These are phyloP conservation scores for Eimeria tenella DNA, from an alignment of 169 alveolate genomes.

Conservation along the genomic window DNA sequence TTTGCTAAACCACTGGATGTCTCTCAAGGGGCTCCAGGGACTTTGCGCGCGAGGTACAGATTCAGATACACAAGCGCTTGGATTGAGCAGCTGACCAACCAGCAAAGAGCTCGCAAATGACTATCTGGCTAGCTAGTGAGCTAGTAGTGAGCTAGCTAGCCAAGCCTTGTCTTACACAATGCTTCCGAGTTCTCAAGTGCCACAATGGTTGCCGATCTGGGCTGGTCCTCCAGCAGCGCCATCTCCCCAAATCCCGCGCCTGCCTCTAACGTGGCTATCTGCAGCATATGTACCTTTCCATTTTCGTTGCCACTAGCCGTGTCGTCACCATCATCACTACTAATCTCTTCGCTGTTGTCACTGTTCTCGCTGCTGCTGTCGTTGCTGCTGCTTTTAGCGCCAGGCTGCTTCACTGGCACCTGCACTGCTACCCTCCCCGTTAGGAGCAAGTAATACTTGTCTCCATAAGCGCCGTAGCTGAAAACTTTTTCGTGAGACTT, in stretches of 20 bases:
- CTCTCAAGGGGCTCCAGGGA: background rate
- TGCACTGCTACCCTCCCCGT: slow-evolving; percentile 56
- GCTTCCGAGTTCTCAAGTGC: slow-evolving; percentile 35
- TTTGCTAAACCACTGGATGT: background rate
- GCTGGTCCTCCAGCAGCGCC: slow-evolving; percentile 63
- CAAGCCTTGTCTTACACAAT: background rate
- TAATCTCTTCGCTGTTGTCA: too few relatives aligned
- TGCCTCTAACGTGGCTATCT: slow-evolving; percentile 45
- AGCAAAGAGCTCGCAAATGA: background rate
- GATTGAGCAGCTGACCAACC: background rate
- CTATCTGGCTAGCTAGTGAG: background rate
- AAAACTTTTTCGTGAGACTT: background rate
- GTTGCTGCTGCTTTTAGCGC: too few relatives aligned
- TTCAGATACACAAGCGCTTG: background rate
- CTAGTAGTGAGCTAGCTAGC: background rate
- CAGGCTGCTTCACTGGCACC: background rate
- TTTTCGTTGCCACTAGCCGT: background rate
- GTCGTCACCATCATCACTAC: too few relatives aligned
- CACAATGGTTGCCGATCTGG: slow-evolving; percentile 46
- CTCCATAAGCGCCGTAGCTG: slow-evolving; percentile 37
- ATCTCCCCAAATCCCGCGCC: slow-evolving; percentile 66
- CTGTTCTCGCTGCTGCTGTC: too few relatives aligned
- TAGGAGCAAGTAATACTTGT: slow-evolving; percentile 60
- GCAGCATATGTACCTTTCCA: slow-evolving; percentile 14
- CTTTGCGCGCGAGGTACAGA: background rate